Percentiles rank a stretch among this genome's conserved stretches.
phyloP scores from a whole-genome alignment of 805 yeast species.

The Pichia scutulata region DNA sequence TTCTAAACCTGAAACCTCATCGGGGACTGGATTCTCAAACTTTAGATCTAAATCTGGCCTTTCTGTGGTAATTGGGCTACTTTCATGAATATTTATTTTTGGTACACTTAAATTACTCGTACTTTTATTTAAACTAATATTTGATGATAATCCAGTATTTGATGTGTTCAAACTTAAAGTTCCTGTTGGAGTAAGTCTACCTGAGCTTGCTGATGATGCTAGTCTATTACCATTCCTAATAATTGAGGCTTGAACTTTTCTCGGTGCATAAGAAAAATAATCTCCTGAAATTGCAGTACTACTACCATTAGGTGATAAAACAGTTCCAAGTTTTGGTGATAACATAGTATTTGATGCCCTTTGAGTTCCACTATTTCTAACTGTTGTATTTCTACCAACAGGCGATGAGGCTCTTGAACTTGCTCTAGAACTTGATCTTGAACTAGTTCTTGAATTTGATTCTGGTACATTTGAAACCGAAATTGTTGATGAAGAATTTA shows the following conservation, averaged over 20 bases:
- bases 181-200: neutral
- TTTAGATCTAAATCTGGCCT: slow-evolving; percentile 2
- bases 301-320: slow-evolving; percentile 5
- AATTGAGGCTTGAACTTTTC: slow-evolving; percentile 11
- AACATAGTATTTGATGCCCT: neutral
- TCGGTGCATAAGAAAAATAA: slow-evolving; percentile 13
- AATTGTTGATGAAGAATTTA: neutral
- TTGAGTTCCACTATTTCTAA: neutral
- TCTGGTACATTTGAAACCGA: neutral
- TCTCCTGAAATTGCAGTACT: slow-evolving; percentile 3
- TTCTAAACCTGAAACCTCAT: slow-evolving; percentile 2
- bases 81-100: slow-evolving; percentile 6
- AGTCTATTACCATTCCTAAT: slow-evolving; percentile 11
- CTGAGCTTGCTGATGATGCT: slow-evolving; percentile 3
- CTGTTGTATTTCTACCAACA: neutral
- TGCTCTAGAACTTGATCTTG: slow-evolving; percentile 8
- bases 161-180: neutral
- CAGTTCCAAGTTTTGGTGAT: slow-evolving; percentile 3
- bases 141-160: neutral
- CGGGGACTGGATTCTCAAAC: neutral
- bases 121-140: neutral
- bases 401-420: slow-evolving; percentile 12
- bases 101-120: neutral
- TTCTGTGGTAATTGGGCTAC: slow-evolving; percentile 25
- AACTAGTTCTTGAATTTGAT: neutral